Conservation (phyloP, 306 rosid genomes). For the Rubus parviflorus region DNA sequence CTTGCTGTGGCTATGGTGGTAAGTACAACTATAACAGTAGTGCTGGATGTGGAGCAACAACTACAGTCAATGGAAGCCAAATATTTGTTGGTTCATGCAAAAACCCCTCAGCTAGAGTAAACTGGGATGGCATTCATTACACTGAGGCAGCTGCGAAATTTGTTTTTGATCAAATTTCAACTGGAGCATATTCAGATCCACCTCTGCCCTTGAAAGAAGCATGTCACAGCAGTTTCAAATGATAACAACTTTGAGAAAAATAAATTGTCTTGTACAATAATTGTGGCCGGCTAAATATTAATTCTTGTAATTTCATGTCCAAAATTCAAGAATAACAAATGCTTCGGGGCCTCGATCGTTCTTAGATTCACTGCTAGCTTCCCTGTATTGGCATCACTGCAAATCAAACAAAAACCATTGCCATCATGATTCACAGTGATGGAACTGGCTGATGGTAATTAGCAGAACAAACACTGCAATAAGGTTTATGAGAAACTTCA, state of each 20-base stretch:
- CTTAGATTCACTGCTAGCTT: too few relatives aligned
- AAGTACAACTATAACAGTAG: conserved; percentile 25
- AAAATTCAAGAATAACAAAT: too few relatives aligned
- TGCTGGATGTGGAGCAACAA: conserved; percentile 36
- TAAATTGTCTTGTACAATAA: too few relatives aligned
- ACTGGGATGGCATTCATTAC: conserved; percentile 57
- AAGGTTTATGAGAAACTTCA: background rate
- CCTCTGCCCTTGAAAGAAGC: conserved; percentile 38
- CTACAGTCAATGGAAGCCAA: conserved; percentile 24
- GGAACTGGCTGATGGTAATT: background rate
- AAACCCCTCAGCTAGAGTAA: conserved; percentile 28
- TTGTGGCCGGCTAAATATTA: too few relatives aligned
- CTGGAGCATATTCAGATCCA: conserved; percentile 50
- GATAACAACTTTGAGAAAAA: background rate
- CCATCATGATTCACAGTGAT: background rate
- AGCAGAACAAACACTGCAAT: background rate
- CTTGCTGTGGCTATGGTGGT: conserved; percentile 64
- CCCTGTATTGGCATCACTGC: background rate
- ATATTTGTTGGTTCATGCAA: conserved; percentile 46
- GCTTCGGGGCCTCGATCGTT: too few relatives aligned
- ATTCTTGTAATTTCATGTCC: too few relatives aligned
- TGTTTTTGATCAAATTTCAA: conserved; percentile 36
- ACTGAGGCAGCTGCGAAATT: conserved; percentile 52
- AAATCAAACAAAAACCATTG: conserved; percentile 12
- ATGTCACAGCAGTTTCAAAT: conserved; percentile 17